Evolutionary conservation across 371 early-diverging fungal genomes (phyloP).

Genomic region (Paraphysoderma sedebokerense): DNA sequence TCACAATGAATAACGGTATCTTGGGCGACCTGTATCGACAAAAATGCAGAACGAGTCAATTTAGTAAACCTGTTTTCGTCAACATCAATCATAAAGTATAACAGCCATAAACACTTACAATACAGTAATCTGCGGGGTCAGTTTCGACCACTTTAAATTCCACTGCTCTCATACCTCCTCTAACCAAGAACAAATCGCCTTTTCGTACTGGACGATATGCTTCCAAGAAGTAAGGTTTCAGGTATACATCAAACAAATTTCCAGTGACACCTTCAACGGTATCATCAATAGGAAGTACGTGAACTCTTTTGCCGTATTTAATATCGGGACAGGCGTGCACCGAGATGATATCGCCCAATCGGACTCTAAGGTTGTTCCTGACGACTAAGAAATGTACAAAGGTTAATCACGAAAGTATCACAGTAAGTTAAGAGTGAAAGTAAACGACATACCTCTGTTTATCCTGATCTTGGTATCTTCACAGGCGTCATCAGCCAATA

Average conservation of each 20-base stretch:
- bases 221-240: constrained; percentile 96
- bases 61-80: too few species aligned
- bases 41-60: too few species aligned
- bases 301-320: constrained; percentile 87
- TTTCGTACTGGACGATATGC: constrained; percentile 88
- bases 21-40: constrained; percentile 50
- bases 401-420: not conserved
- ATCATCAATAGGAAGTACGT: constrained; percentile 97
- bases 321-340: constrained; percentile 92
- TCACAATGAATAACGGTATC: constrained; percentile 98
- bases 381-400: constrained; percentile 48
- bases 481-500: constrained; percentile 75
- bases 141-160: constrained; percentile 98
- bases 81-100: too few species aligned
- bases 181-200: constrained; percentile 88
- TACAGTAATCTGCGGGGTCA: constrained; percentile 89
- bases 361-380: constrained; percentile 91
- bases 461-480: constrained; percentile 87
- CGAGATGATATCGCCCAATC: constrained; percentile 95
- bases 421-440: not conserved
- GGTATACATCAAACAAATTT: constrained; percentile 90
- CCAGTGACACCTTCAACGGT: constrained; percentile 95
- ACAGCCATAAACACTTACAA: constrained; percentile 41
- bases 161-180: constrained; percentile 94
- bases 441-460: constrained; percentile 50